Base-by-base conservation (phyloP, 441 rosid genomes). In the Raphanus hybrid region DNA sequence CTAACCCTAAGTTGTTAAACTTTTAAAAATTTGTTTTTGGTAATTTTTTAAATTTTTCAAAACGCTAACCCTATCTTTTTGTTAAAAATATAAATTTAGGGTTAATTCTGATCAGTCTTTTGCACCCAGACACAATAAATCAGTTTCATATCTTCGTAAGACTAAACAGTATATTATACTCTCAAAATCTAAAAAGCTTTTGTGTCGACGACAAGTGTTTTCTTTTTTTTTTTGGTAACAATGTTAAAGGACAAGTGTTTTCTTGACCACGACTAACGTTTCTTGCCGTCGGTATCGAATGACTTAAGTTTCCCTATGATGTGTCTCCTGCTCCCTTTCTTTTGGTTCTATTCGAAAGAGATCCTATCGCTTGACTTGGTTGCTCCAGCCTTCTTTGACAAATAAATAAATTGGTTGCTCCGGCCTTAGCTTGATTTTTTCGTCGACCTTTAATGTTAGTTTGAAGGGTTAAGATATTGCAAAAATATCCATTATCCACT, bases 401-500 rank as follows among this genome's bases (percentile, higher is more conserved):
- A 37, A 37, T 7, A 8, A 37, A 37, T 34, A 5, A 37, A 37
- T 7, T 37, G 41, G 10, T 37, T 37, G 41, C 41, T 37, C 9
- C 41, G 10, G 41, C 41, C 6, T 43, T 43, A 43, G 52, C 48
- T 41, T 41, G 15, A 52, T 15, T 52, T 14, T 2, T 52, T 14
- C 8, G 20, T 14, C 6, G 52, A 12, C 57, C 8, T 52, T 52
- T 15, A 1, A 5, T 14, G 2, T 52, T 14, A 52, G 57, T 6
- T 8, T 14, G 5, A 58, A 67, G 18, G 8, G 50, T 34, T 68
- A 48, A 6, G 14, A 35, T 69, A 54, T 37, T 54, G 26, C 64
- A 52, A 52, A 50, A 23, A 26, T 9, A 14, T 35, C n/a, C 9
- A 76, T 76, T 32, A 62, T 52, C 45, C 43, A 52, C 15, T 76